Evolutionary conservation across 129 eudicot genomes (phyloP).

Genomic region (Chrysanthemum makinoi): DNA sequence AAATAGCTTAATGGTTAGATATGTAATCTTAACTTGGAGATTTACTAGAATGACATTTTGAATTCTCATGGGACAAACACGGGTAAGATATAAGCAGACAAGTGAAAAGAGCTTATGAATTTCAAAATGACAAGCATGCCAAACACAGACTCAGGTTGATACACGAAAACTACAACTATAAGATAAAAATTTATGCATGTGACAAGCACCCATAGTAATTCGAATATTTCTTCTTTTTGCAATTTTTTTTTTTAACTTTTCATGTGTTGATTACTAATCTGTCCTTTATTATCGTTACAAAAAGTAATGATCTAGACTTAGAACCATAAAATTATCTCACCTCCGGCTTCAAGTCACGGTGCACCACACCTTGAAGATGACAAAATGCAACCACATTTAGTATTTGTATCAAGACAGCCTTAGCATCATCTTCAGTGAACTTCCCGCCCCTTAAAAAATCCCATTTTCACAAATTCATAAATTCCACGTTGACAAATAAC

Average conservation of each 20-base stretch:
- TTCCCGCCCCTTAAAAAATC: conserved; percentile 75
- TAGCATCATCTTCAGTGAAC: conserved; percentile 93
- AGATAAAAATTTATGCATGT: too few relatives aligned
- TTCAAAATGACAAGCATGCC: too few relatives aligned
- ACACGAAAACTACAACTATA: too few relatives aligned
- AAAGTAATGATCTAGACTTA: neutral
- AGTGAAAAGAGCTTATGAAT: too few relatives aligned
- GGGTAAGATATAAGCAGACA: too few relatives aligned
- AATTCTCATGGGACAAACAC: too few relatives aligned
- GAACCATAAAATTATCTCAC: conserved; percentile 35
- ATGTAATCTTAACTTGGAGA: neutral
- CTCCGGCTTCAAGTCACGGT: conserved; percentile 98
- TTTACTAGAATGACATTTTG: too few relatives aligned
- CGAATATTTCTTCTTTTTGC: neutral
- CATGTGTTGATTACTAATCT: neutral
- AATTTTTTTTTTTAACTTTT: too few relatives aligned
- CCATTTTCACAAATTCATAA: neutral
- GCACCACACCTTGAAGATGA: conserved; percentile 98
- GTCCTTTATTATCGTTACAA: neutral
- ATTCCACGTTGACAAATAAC: neutral
- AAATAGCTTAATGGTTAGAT: neutral
- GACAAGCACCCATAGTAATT: neutral
- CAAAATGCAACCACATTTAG: conserved; percentile 83
- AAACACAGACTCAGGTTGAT: too few relatives aligned
- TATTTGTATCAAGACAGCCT: conserved; percentile 75